Evolutionary conservation across 306 rosid genomes (phyloP).

Genomic region (Inga oerstediana): DNA sequence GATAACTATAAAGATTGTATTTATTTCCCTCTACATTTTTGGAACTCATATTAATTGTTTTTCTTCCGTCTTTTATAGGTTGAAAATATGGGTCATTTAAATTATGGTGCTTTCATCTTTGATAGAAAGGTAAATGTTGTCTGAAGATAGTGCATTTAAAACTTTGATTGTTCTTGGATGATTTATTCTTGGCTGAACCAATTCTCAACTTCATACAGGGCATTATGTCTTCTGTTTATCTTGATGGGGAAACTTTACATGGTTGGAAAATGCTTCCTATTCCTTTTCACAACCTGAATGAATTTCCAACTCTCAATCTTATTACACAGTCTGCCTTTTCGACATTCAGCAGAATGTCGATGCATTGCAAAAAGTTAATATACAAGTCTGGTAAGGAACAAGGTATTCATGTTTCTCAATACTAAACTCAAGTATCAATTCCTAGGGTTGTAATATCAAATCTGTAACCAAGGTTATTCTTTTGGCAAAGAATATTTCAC

Average conservation of each 20-base stretch:
- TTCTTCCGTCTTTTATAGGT: constrained; percentile 53
- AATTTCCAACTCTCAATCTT: constrained; percentile 49
- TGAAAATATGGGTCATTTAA: constrained; percentile 91
- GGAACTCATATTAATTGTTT: constrained; percentile 15
- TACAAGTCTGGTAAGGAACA: constrained; percentile 53
- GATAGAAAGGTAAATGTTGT: constrained; percentile 74
- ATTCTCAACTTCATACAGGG: constrained; percentile 61
- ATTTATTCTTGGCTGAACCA: constrained; percentile 28
- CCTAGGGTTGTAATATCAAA: constrained; percentile 27
- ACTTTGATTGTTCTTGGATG: constrained; percentile 25
- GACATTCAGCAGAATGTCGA: constrained; percentile 34
- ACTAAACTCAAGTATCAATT: constrained; percentile 15
- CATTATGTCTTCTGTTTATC: constrained; percentile 82
- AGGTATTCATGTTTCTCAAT: constrained; percentile 11
- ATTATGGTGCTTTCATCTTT: constrained; percentile 77
- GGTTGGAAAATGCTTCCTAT: constrained; percentile 79
- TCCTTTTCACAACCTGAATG: constrained; percentile 72
- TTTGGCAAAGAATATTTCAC: too few relatives aligned
- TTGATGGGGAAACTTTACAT: constrained; percentile 49
- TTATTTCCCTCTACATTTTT: not conserved
- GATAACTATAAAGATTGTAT: not conserved
- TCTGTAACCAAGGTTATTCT: constrained; percentile 29
- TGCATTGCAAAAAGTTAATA: constrained; percentile 40
- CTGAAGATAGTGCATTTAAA: constrained; percentile 16
- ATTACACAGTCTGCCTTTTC: constrained; percentile 50